These are phyloP conservation scores for Cladosporium sp. DNA, from an alignment of 2,329 filamentous ascomycete species.

Conservation along the genomic window DNA sequence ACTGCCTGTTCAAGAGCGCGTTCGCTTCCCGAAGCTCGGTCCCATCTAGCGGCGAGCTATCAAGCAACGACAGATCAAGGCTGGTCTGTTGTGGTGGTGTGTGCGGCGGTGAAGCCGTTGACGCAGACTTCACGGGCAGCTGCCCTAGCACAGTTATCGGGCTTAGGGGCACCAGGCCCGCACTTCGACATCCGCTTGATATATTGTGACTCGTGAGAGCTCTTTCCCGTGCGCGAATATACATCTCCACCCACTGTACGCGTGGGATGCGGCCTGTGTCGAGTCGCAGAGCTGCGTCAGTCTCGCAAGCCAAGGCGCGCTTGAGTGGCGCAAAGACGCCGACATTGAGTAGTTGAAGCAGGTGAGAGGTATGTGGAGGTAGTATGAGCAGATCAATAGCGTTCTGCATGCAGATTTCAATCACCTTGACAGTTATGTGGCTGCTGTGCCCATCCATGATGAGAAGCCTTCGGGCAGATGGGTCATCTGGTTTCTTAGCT, in stretches of 20 bases:
- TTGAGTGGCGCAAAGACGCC: conserved; percentile 20
- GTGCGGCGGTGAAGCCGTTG: background rate
- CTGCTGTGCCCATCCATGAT: conserved; percentile 21
- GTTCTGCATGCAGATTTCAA: conserved; percentile 18
- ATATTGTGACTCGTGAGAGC: background rate
- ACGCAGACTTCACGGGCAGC: background rate
- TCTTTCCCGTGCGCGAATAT: conserved; percentile 12
- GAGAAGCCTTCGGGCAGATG: background rate
- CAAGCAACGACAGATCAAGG: background rate
- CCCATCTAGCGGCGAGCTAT: background rate
- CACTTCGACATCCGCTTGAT: background rate
- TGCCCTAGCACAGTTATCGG: background rate
- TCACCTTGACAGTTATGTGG: conserved; percentile 21
- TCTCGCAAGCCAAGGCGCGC: conserved; percentile 17
- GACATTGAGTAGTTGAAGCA: conserved; percentile 21
- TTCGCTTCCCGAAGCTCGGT: background rate
- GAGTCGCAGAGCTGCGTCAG: background rate
- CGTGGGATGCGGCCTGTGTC: conserved; percentile 6
- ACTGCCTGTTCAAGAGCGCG: background rate
- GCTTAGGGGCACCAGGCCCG: background rate
- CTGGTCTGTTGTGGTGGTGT: background rate
- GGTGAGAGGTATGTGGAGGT: conserved; percentile 19
- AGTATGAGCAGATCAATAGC: conserved; percentile 19
- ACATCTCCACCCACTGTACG: conserved; percentile 10
- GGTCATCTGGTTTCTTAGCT: background rate